Base-by-base conservation (phyloP, 495 filamentous ascomycete genomes). In the Xylaria cubensis region DNA sequence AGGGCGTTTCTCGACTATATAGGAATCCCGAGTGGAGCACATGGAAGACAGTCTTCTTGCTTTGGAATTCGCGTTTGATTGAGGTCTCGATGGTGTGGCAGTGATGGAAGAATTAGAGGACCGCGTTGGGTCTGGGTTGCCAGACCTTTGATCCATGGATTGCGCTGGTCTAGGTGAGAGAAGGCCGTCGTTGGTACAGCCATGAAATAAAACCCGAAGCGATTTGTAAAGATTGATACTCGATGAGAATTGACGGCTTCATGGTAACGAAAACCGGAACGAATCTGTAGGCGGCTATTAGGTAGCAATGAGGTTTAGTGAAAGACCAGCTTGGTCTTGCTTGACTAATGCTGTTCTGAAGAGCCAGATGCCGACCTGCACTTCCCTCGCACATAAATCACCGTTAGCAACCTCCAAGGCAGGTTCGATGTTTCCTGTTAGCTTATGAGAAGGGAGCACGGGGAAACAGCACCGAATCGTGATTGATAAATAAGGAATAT, bases 1-100 rank as follows among this genome's bases (percentile, higher is more conserved):
- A 24, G 84, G 84, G 10, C 82, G 79, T 19, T 74, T 74, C 50
- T 81, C 79, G 63, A 79, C 74, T 36, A 74, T 74, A 41, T 80
- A 80, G 24, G 58, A 64, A 29, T 76, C 72, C 12, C 70, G 48
- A 8, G 63, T 48, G 0, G 39, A 67, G 48, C 62, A 71, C 32
- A 29, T 50, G 1, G 70, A 66, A 66, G 24, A 59, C n/a, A 62
- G n/a, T 24, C 32, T 19, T 46, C 24, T 48, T 34, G 21, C 24
- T 24, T 46, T 62, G 21, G 61, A 62, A 58, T 44, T 44, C 5
- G 59, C 34, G n/a, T 46, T 42, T 50, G 59, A 36, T 46, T 29
- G 69, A 15, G 46, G 10, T 19, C 17, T 46, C 29, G 69, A 15
- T 9, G 17, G 42, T 19, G 34, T 1, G 13, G 36, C 50, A 12